phyloP scores from a whole-genome alignment of 2,329 filamentous ascomycete species.

The Claviceps paspali region DNA sequence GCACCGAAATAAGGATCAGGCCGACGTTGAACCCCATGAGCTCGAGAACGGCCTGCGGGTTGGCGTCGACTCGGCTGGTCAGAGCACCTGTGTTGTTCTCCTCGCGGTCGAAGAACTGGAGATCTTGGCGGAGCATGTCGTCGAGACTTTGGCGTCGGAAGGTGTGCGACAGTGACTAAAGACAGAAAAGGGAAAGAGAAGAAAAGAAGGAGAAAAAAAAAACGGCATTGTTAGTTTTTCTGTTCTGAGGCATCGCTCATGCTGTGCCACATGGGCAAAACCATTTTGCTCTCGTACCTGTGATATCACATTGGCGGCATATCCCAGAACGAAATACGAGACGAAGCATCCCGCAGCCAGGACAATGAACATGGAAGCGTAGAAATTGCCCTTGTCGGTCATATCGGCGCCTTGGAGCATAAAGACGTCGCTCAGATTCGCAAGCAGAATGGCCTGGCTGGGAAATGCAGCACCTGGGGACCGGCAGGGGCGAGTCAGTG shows the following conservation, averaged over 20 bases:
- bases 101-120: slow-evolving; percentile 26
- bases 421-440: slow-evolving; percentile 26
- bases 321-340: slow-evolving; percentile 26
- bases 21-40: slow-evolving; percentile 27
- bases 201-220: too few relatives aligned
- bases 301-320: slow-evolving; percentile 18
- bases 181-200: too few relatives aligned
- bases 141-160: slow-evolving; percentile 17
- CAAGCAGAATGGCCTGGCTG: slow-evolving; percentile 27
- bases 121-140: slow-evolving; percentile 23
- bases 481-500: too few relatives aligned
- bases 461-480: slow-evolving; percentile 23
- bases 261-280: too few relatives aligned
- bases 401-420: slow-evolving; percentile 17
- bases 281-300: slow-evolving; percentile 7
- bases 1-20: slow-evolving; percentile 21
- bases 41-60: slow-evolving; percentile 24
- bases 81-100: slow-evolving; percentile 25
- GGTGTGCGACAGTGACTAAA: slow-evolving; percentile 11
- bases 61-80: slow-evolving; percentile 19
- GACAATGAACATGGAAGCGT: slow-evolving; percentile 38
- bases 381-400: slow-evolving; percentile 31
- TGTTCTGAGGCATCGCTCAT: too few relatives aligned
- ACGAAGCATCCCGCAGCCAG: slow-evolving; percentile 29
- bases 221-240: too few relatives aligned